These are phyloP conservation scores for Colletotrichum nymphaeae DNA, from an alignment of 2,329 filamentous ascomycete species.

Conservation along the genomic window DNA sequence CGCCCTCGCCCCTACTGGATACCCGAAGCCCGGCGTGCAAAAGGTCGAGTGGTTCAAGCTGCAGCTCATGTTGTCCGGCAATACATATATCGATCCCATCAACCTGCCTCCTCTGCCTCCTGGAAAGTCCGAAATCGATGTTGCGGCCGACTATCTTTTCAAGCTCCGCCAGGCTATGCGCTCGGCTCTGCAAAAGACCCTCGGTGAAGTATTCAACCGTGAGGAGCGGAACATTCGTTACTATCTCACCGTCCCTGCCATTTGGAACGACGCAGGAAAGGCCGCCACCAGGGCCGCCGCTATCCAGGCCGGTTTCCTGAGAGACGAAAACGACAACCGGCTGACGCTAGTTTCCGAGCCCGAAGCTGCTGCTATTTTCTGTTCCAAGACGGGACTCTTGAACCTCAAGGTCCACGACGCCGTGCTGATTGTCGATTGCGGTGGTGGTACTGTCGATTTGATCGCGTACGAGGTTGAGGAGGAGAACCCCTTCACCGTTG, in stretches of 20 bases:
- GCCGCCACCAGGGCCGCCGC: constrained; percentile 95
- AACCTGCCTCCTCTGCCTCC: constrained; percentile 97
- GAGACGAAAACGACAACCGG: constrained; percentile 97
- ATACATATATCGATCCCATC: constrained; percentile 99
- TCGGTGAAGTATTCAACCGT: constrained; percentile 97
- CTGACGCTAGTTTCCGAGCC: constrained; percentile 95
- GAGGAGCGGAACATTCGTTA: constrained; percentile 98
- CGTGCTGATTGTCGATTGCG: constrained; percentile 97
- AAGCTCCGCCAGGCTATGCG: constrained; percentile 98
- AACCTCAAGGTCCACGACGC: constrained; percentile 99
- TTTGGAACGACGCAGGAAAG: constrained; percentile 99
- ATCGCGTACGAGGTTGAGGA: constrained; percentile 99
- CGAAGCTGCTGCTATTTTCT: constrained; percentile 97
- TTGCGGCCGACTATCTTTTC: constrained; percentile 99
- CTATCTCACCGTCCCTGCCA: constrained; percentile 97
- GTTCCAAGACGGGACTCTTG: constrained; percentile 93
- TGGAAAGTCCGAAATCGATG: constrained; percentile 98
- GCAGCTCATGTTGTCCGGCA: constrained; percentile 97
- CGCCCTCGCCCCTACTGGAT: constrained; percentile 94
- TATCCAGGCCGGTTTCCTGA: constrained; percentile 95
- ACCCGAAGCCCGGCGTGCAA: constrained; percentile 96
- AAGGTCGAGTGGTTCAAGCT: constrained; percentile 99
- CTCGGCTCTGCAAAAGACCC: constrained; percentile 92
- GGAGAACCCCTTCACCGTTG: constrained; percentile 95
- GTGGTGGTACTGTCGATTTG: constrained; percentile 97